Base-by-base conservation (phyloP, 208 protist genomes). In the Trypanosoma theileri region DNA sequence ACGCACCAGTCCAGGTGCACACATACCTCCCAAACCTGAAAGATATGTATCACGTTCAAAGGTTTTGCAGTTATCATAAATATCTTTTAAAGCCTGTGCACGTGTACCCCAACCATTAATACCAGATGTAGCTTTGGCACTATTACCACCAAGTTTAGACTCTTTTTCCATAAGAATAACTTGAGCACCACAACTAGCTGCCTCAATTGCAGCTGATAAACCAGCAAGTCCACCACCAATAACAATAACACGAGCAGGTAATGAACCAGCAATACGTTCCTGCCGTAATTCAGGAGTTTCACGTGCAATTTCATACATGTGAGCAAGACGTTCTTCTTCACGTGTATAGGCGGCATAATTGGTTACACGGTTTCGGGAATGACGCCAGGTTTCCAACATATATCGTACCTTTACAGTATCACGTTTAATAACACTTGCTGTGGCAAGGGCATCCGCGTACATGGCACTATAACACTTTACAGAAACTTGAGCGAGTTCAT, bases 71-170 rank as follows among this genome's bases (percentile, higher is more conserved):
- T 60, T 75, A 69, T 95, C 89, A 52, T 80, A 73, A 63, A 95
- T 57, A 51, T 80, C 79, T 42, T 75, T 52, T 74, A 84, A 65
- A 26, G 79, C 81, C 84, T 98, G 96, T 21, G 91, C 84, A 46
- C 78, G 77, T 9, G 97, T 97, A 28, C 79, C 79, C 77, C 88
- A 92, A 19, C 75, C 96, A 73, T 98, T 98, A 66, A 98, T 98
- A 73, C 97, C 97, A 22, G 94, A 98, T 10, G 92, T 97, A 11
- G 97, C 97, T 84, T 99, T 99, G 56, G 92, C 94, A 44, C 92
- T 98, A 81, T 99, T 99, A 61, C 97, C 97, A 28, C 97, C 97
- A 13, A 97, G 52, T 60, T 74, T 82, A 28, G 48, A 4, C 64
- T 93, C 86, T 81, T 98, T 98, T 57, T 98, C 97, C 21, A 98